These are phyloP conservation scores for Penicillium griseofulvum DNA, from an alignment of 2,329 filamentous ascomycete species.

Conservation along the genomic window DNA sequence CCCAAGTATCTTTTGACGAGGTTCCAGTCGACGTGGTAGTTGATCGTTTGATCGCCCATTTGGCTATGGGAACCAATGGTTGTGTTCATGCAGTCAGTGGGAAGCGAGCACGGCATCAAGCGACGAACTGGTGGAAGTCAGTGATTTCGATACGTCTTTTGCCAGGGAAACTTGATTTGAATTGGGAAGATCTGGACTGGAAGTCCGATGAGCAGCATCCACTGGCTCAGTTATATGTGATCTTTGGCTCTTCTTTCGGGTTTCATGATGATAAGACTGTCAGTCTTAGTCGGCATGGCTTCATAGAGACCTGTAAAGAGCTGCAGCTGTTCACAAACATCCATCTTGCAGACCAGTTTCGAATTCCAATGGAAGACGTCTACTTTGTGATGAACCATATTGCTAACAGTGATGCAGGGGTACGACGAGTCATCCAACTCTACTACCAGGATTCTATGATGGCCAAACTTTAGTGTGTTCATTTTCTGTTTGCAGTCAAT, in stretches of 20 bases:
- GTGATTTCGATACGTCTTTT: not conserved
- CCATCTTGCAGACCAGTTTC: not conserved
- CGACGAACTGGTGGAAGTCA: not conserved
- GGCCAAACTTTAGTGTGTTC: not conserved
- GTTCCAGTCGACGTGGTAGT: not conserved
- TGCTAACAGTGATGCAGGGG: not conserved
- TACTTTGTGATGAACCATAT: not conserved
- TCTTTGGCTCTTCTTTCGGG: not conserved
- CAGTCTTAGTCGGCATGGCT: not conserved
- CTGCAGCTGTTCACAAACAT: not conserved
- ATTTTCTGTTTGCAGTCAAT: not conserved
- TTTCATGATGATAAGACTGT: not conserved
- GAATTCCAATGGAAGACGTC: not conserved
- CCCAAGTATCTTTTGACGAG: not conserved
- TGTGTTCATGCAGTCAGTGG: not conserved
- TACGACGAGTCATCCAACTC: not conserved
- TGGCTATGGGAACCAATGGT: not conserved
- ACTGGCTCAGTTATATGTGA: not conserved
- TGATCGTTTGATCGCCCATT: not conserved
- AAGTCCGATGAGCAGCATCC: not conserved
- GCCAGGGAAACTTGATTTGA: not conserved
- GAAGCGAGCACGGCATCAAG: not conserved
- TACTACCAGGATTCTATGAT: not conserved
- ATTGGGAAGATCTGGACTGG: not conserved
- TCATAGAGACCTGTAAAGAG: not conserved